Evolutionary conservation across 768 basidiomycete genomes (phyloP).

Genomic region (Pleurotus pulmonarius): DNA sequence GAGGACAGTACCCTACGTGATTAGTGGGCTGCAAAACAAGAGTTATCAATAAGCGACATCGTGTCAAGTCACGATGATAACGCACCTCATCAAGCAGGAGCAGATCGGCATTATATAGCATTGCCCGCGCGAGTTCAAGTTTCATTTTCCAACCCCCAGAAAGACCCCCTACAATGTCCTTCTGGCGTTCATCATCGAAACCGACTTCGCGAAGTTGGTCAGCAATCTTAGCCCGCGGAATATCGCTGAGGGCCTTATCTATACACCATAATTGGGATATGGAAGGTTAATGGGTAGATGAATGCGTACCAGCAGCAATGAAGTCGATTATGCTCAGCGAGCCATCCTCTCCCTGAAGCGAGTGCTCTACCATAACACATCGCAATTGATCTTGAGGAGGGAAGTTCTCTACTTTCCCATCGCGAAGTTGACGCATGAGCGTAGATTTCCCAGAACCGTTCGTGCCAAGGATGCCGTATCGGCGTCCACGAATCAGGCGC

Average conservation of each 20-base stretch:
- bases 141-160: slow-evolving; percentile 99
- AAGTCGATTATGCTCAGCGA: slow-evolving; percentile 84
- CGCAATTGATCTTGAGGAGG: slow-evolving; percentile 83
- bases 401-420: slow-evolving; percentile 96
- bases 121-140: slow-evolving; percentile 90
- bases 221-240: slow-evolving; percentile 69
- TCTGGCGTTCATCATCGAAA: slow-evolving; percentile 83
- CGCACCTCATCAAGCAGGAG: slow-evolving; percentile 80
- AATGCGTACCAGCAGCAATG: slow-evolving; percentile 69
- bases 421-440: slow-evolving; percentile 90
- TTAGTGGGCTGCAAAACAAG: slow-evolving; percentile 68
- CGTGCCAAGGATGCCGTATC: slow-evolving; percentile 94
- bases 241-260: slow-evolving; percentile 67
- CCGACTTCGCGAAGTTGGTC: slow-evolving; percentile 84
- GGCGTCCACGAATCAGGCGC: slow-evolving; percentile 82
- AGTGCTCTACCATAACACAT: slow-evolving; percentile 96
- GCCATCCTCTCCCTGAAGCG: slow-evolving; percentile 89
- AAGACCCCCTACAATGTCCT: slow-evolving; percentile 81
- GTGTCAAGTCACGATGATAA: slow-evolving; percentile 6
- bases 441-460: slow-evolving; percentile 97
- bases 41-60: slow-evolving; percentile 8
- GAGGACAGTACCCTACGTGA: slow-evolving; percentile 54
- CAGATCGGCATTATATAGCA: slow-evolving; percentile 92
- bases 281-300: background rate
- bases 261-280: slow-evolving; percentile 5